A percentile compares a stretch with the other conserved stretches of the same genome.
phyloP scores from a whole-genome alignment of 2,329 filamentous ascomycete genomes.

The Curvularia spicifera region DNA sequence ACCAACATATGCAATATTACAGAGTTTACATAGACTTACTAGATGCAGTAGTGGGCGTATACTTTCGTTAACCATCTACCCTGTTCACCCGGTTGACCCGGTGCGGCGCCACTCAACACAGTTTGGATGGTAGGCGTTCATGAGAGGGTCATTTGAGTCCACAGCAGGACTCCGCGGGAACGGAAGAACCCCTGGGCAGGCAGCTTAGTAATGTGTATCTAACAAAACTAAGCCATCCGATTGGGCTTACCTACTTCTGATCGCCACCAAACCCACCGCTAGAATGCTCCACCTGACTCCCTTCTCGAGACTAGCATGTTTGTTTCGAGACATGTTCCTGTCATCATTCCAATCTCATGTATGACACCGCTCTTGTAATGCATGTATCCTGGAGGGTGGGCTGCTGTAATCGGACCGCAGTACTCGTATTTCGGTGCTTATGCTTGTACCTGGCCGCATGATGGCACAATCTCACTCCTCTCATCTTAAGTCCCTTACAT shows the following conservation, averaged over 20 bases:
- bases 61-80: too few species aligned
- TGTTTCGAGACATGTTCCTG: background rate
- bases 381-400: background rate
- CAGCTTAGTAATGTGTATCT: background rate
- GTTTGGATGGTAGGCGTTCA: too few species aligned
- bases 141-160: background rate
- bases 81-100: background rate
- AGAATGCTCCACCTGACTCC: background rate
- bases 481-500: background rate
- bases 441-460: background rate
- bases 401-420: background rate
- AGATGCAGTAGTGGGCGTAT: too few species aligned
- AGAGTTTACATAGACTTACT: too few species aligned
- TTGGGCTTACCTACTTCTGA: background rate
- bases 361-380: background rate
- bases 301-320: background rate
- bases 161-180: background rate
- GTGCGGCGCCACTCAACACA: background rate
- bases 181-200: background rate
- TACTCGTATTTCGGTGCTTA: slow-evolving; percentile 5
- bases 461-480: background rate
- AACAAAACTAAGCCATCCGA: background rate
- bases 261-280: background rate
- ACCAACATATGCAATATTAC: background rate
- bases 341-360: background rate